Conservation (phyloP, 345 rosid species). For the Kandelia obovata region DNA sequence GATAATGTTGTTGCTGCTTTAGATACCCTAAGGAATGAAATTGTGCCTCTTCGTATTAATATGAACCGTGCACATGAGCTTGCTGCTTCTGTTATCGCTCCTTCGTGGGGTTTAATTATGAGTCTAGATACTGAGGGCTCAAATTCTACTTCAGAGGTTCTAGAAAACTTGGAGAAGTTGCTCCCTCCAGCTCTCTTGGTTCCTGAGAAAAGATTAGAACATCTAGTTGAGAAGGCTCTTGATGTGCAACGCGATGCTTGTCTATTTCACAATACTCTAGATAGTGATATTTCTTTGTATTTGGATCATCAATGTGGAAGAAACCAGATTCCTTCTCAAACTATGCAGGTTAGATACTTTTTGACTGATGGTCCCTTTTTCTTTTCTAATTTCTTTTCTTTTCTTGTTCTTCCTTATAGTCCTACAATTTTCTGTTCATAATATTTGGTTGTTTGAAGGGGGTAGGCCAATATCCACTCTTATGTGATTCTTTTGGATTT, state of each 20-base stretch:
- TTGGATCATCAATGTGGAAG: conserved; percentile 63
- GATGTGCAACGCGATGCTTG: conserved; percentile 59
- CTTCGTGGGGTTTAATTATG: conserved; percentile 23
- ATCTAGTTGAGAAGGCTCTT: conserved; percentile 65
- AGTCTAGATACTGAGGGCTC: conserved; percentile 28
- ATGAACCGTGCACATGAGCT: conserved; percentile 51
- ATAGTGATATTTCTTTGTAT: conserved; percentile 57
- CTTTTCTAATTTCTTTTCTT: background rate
- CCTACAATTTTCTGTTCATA: background rate
- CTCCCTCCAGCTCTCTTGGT: conserved; percentile 60
- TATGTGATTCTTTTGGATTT: background rate
- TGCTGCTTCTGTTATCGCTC: conserved; percentile 45
- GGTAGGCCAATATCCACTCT: background rate
- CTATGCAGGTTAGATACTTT: conserved; percentile 52
- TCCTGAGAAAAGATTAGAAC: conserved; percentile 68
- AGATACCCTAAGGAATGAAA: conserved; percentile 53
- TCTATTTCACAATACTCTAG: conserved; percentile 53
- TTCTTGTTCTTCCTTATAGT: background rate
- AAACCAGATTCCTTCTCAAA: conserved; percentile 61
- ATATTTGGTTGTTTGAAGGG: background rate
- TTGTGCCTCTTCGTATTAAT: conserved; percentile 55
- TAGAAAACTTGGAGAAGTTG: conserved; percentile 53
- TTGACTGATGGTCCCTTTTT: background rate
- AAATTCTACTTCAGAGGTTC: conserved; percentile 44
- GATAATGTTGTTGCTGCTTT: conserved; percentile 49